phyloP scores from a whole-genome alignment of 2,329 filamentous ascomycete species.

The Zalaria sp. region DNA sequence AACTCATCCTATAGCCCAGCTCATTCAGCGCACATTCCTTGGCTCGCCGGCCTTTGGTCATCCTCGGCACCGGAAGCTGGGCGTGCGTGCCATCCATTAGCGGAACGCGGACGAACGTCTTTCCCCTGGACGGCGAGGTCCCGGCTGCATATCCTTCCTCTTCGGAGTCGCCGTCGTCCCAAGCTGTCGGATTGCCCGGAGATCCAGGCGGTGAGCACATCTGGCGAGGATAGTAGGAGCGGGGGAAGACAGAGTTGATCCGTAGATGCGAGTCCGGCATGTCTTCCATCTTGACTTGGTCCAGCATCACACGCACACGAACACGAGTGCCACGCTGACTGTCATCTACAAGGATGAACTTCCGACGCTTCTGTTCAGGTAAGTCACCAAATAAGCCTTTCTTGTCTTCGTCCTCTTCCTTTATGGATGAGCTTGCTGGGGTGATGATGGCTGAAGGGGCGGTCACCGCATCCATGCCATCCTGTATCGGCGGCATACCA shows the following conservation, averaged over 20 bases:
- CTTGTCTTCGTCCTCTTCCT: slow-evolving; percentile 41
- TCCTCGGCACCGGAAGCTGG: slow-evolving; percentile 61
- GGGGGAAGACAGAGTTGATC: slow-evolving; percentile 76
- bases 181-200: slow-evolving; percentile 60
- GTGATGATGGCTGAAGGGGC: slow-evolving; percentile 13
- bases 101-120: slow-evolving; percentile 32
- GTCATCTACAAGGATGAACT: slow-evolving; percentile 94
- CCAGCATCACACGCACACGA: slow-evolving; percentile 82
- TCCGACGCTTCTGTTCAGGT: slow-evolving; percentile 80
- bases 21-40: slow-evolving; percentile 91
- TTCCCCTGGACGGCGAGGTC: slow-evolving; percentile 21
- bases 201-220: slow-evolving; percentile 77
- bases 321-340: slow-evolving; percentile 66
- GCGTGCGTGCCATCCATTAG: slow-evolving; percentile 54
- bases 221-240: slow-evolving; percentile 82
- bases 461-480: slow-evolving; percentile 35
- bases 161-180: slow-evolving; percentile 53
- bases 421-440: slow-evolving; percentile 23
- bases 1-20: slow-evolving; percentile 87
- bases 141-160: slow-evolving; percentile 34
- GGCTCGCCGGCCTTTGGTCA: slow-evolving; percentile 52
- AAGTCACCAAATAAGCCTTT: slow-evolving; percentile 73
- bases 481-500: slow-evolving; percentile 52
- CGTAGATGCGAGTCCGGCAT: slow-evolving; percentile 93
- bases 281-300: slow-evolving; percentile 85